Evolutionary conservation across 768 basidiomycete genomes (phyloP).

Genomic region (Ephemerocybe angulata): DNA sequence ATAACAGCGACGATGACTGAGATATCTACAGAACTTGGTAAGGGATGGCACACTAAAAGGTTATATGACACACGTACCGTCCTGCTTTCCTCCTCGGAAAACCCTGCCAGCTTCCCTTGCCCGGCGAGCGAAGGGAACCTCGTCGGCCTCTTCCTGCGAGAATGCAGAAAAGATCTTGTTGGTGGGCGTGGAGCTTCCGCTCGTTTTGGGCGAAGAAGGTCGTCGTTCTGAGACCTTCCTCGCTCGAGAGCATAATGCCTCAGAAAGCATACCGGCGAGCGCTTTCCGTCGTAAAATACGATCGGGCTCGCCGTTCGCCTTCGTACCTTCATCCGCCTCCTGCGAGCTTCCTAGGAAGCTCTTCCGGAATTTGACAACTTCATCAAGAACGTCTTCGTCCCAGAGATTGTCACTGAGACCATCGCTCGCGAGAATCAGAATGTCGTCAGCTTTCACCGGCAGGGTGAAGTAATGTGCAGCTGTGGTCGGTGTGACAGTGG

Average conservation of each 20-base stretch:
- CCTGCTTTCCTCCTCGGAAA: conserved; percentile 81
- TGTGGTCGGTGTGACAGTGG: conserved; percentile 30
- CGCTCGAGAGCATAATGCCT: conserved; percentile 79
- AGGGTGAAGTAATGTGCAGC: conserved; percentile 67
- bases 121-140: conserved; percentile 82
- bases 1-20: conserved; percentile 39
- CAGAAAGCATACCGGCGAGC: conserved; percentile 67
- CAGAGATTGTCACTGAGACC: conserved; percentile 85
- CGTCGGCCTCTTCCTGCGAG: conserved; percentile 29
- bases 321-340: background rate
- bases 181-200: conserved; percentile 8
- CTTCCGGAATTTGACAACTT: conserved; percentile 57
- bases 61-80: conserved; percentile 50
- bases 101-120: conserved; percentile 69
- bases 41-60: background rate
- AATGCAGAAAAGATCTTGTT: conserved; percentile 6
- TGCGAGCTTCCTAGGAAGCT: conserved; percentile 4
- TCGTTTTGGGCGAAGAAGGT: conserved; percentile 7
- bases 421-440: conserved; percentile 78
- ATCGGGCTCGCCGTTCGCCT: conserved; percentile 6
- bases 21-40: conserved; percentile 25
- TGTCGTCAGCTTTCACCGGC: conserved; percentile 67
- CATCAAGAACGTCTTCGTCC: conserved; percentile 85
- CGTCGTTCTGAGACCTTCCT: conserved; percentile 58
- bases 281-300: conserved; percentile 43